phyloP scores from a whole-genome alignment of 495 filamentous ascomycete genomes.

The Aspergillus homomorphus region DNA sequence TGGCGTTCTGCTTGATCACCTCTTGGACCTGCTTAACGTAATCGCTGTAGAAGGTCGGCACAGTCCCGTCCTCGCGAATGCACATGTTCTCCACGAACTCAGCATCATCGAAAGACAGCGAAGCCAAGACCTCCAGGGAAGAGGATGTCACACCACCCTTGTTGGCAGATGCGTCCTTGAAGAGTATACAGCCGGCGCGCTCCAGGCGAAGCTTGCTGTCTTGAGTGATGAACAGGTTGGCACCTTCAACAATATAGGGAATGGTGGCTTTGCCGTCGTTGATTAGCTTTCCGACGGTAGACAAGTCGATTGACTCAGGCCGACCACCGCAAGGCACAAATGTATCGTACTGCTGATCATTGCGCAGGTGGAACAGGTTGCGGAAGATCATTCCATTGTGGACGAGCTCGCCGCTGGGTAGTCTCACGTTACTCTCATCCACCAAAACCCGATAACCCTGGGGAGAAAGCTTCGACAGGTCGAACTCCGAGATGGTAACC shows the following conservation, averaged over 20 bases:
- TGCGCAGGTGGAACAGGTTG: conserved; percentile 91
- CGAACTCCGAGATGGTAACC: conserved; percentile 85
- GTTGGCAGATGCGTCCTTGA: conserved; percentile 97
- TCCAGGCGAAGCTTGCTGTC: conserved; percentile 95
- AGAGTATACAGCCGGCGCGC: conserved; percentile 87
- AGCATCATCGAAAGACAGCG: conserved; percentile 85
- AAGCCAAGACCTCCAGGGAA: conserved; percentile 91
- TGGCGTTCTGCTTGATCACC: conserved; percentile 83
- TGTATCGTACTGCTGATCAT: conserved; percentile 69
- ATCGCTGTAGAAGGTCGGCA: conserved; percentile 82
- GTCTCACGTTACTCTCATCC: conserved; percentile 79
- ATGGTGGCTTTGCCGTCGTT: conserved; percentile 75
- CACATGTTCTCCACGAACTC: conserved; percentile 94
- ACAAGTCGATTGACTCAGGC: conserved; percentile 93
- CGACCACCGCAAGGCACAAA: conserved; percentile 97
- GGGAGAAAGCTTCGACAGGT: conserved; percentile 77
- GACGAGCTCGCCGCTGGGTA: conserved; percentile 82
- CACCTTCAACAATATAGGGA: conserved; percentile 95
- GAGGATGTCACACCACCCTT: conserved; percentile 99
- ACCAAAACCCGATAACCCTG: conserved; percentile 91
- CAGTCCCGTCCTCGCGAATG: conserved; percentile 68
- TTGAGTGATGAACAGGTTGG: conserved; percentile 98
- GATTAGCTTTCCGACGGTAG: conserved; percentile 80
- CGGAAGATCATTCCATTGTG: conserved; percentile 93
- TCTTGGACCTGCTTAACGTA: conserved; percentile 92